A percentile compares a stretch with the other conserved stretches of the same genome.
phyloP scores from a whole-genome alignment of 2,329 filamentous ascomycete species.

The Zymoseptoria brevis region DNA sequence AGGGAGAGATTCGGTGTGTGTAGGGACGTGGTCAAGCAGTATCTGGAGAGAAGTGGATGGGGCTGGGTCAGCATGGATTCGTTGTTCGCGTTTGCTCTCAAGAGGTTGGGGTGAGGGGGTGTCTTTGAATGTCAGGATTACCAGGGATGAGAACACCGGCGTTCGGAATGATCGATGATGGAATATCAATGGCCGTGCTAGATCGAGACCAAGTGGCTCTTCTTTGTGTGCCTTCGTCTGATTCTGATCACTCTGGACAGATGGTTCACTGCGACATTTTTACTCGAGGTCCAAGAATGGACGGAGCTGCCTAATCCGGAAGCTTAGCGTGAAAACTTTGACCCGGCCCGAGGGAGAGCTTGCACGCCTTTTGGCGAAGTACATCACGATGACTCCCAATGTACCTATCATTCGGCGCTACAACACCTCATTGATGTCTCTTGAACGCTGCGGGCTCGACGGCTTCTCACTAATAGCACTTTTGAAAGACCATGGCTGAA shows the following conservation, averaged over 20 bases:
- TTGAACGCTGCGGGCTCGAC: neutral
- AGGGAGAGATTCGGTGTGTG: conserved; percentile 67
- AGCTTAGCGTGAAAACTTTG: neutral
- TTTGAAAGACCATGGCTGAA: neutral
- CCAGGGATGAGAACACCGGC: neutral
- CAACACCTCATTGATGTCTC: neutral
- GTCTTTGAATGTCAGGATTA: neutral
- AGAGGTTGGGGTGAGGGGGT: conserved; percentile 12
- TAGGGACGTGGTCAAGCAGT: conserved; percentile 62
- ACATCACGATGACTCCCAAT: neutral
- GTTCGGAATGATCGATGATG: neutral
- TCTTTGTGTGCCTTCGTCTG: no score
- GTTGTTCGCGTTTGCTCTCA: conserved; percentile 38
- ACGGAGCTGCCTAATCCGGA: neutral
- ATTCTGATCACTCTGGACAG: neutral
- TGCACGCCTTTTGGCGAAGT: neutral
- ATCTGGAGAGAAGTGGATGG: conserved; percentile 32
- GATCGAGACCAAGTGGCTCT: neutral
- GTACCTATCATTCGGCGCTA: no score
- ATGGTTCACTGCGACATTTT: neutral
- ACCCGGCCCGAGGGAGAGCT: neutral
- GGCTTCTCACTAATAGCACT: neutral
- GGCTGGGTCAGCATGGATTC: conserved; percentile 42
- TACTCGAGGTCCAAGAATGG: neutral
- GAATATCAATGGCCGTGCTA: neutral